Conservation (phyloP, 441 rosid genomes). For the Bocquillonia castaneifolia region DNA sequence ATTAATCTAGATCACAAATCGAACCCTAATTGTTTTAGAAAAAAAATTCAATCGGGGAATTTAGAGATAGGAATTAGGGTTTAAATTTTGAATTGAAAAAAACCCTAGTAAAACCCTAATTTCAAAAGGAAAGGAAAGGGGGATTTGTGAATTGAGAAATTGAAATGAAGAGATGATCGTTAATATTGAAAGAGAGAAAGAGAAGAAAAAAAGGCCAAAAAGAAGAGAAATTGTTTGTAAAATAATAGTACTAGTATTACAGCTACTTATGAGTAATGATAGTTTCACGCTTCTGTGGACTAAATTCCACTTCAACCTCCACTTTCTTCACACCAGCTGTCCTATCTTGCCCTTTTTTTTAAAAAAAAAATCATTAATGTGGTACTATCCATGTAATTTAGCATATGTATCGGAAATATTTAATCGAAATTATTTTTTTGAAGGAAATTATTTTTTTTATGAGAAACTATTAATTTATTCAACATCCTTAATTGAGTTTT, state of each 20-base stretch:
- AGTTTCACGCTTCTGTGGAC: background rate
- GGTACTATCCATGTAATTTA: too few species aligned
- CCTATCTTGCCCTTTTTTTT: background rate
- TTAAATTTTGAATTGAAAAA: conserved; percentile 11
- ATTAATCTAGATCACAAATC: background rate
- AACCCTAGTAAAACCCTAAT: conserved; percentile 14
- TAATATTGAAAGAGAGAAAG: too few species aligned
- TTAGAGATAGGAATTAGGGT: background rate
- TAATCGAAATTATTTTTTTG: too few species aligned
- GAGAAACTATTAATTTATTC: too few species aligned
- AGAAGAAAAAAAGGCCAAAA: background rate
- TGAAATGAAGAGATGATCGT: background rate
- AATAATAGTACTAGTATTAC: too few species aligned
- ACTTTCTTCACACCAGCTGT: conserved; percentile 16
- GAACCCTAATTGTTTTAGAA: background rate
- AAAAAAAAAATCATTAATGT: too few species aligned
- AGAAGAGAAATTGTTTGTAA: background rate
- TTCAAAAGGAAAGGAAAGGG: background rate
- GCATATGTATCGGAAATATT: too few species aligned
- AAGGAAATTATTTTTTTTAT: too few species aligned
- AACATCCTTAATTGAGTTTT: too few species aligned
- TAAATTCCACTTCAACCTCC: background rate
- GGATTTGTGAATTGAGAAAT: background rate
- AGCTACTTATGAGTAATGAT: conserved; percentile 10
- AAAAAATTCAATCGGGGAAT: too few species aligned